phyloP scores from a whole-genome alignment of 176 grass and related monocot species.

The Ampelocalamus luodianensis region DNA sequence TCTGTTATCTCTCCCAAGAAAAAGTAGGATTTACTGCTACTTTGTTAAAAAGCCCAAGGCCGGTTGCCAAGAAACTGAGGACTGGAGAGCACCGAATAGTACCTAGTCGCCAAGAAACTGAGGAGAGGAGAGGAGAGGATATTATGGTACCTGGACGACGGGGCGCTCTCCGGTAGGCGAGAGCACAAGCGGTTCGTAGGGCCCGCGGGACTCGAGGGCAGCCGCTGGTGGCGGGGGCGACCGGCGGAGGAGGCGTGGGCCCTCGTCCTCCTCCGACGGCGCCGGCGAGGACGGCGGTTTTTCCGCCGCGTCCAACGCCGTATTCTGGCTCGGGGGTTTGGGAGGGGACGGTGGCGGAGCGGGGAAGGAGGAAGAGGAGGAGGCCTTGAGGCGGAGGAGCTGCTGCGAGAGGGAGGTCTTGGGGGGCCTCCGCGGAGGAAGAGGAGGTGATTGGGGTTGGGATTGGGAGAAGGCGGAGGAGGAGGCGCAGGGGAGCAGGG shows the following conservation, averaged over 20 bases:
- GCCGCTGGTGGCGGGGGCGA: slow-evolving; percentile 42
- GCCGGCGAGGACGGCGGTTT: background rate
- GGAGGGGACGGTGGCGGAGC: slow-evolving; percentile 13
- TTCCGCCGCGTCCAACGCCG: background rate
- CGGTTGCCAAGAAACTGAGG: background rate
- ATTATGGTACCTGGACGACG: slow-evolving; percentile 63
- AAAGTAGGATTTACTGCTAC: background rate
- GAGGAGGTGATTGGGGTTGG: slow-evolving; percentile 22
- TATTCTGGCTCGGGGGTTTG: slow-evolving; percentile 19
- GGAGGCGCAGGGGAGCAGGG: slow-evolving; percentile 49
- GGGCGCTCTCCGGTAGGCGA: slow-evolving; percentile 62
- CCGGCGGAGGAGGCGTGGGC: slow-evolving; percentile 14
- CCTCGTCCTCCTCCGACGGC: slow-evolving; percentile 35
- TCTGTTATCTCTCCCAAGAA: no score
- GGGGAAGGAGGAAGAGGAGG: background rate
- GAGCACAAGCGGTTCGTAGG: slow-evolving; percentile 78
- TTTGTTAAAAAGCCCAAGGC: background rate
- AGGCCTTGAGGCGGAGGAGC: slow-evolving; percentile 69
- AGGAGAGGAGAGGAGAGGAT: background rate
- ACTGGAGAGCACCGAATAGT: background rate
- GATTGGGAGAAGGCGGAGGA: slow-evolving; percentile 7
- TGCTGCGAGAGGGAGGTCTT: slow-evolving; percentile 78
- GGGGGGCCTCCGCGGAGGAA: slow-evolving; percentile 55
- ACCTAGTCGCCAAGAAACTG: background rate
- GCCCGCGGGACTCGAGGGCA: slow-evolving; percentile 53